A percentile compares a stretch with the other conserved stretches of the same genome.
These are phyloP conservation scores for Elaeagnus macrophylla DNA, from an alignment of 306 rosid species.

Conservation along the genomic window DNA sequence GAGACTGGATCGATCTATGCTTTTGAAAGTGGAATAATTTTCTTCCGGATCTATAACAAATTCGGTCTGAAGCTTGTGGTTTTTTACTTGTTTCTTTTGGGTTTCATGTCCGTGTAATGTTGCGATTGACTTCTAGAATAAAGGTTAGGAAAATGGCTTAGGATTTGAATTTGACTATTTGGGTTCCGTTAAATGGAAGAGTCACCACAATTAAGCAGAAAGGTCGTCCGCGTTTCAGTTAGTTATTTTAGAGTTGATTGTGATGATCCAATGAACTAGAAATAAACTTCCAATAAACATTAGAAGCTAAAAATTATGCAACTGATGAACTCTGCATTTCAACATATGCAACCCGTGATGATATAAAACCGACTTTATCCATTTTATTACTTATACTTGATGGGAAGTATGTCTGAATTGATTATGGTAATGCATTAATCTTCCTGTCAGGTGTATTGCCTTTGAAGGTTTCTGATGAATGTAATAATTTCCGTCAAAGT, in stretches of 20 bases:
- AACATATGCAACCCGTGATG: neutral
- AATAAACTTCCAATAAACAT: neutral
- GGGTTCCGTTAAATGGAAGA: neutral
- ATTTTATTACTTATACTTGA: slow-evolving; percentile 4
- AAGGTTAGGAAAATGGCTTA: neutral
- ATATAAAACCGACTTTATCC: slow-evolving; percentile 1
- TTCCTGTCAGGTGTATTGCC: slow-evolving; percentile 4
- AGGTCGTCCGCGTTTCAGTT: slow-evolving; percentile 15
- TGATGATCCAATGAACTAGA: slow-evolving; percentile 6
- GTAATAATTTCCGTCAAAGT: neutral
- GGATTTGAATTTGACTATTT: slow-evolving; percentile 5
- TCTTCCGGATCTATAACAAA: slow-evolving; percentile 3
- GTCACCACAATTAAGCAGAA: neutral
- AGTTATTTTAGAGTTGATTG: neutral
- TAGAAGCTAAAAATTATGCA: neutral
- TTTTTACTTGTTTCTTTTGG: neutral
- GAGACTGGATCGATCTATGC: slow-evolving; percentile 14
- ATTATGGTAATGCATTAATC: slow-evolving; percentile 1
- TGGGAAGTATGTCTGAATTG: slow-evolving; percentile 10
- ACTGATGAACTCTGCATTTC: neutral
- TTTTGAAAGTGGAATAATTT: neutral
- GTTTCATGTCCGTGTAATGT: neutral
- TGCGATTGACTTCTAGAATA: slow-evolving; percentile 8
- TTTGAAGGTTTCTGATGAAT: neutral
- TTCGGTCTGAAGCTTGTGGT: neutral